Conservation (phyloP, 306 rosid genomes). For the Quercus gilva region DNA sequence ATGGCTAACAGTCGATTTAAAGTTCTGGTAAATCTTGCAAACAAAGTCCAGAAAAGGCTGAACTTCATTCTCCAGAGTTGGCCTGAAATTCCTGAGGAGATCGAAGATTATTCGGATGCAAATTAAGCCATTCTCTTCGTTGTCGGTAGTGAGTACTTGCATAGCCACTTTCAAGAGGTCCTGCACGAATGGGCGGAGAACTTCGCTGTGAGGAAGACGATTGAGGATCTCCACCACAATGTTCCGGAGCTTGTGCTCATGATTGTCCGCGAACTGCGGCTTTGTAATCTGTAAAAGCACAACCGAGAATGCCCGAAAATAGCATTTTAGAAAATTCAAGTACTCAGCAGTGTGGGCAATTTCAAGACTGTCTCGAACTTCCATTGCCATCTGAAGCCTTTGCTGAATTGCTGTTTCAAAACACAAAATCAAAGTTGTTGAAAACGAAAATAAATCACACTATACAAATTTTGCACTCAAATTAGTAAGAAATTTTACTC, state of each 20-base stretch:
- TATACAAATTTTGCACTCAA: neutral
- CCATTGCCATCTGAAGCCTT: constrained; percentile 95
- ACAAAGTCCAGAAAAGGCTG: constrained; percentile 96
- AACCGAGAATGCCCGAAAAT: constrained; percentile 73
- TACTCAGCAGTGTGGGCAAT: constrained; percentile 97
- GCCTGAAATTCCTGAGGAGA: constrained; percentile 92
- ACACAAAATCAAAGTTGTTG: neutral
- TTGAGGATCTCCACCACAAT: constrained; percentile 91
- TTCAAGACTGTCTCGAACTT: constrained; percentile 96
- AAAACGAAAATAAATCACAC: too few relatives aligned
- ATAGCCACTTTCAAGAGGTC: constrained; percentile 93
- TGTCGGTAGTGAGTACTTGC: constrained; percentile 91
- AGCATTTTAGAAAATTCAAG: constrained; percentile 89
- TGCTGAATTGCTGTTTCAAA: constrained; percentile 56
- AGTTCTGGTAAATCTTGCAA: constrained; percentile 88
- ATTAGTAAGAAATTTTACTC: neutral
- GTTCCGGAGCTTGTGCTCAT: constrained; percentile 88
- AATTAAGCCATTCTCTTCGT: constrained; percentile 89
- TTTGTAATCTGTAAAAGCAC: constrained; percentile 74
- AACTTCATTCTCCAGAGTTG: constrained; percentile 81
- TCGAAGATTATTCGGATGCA: constrained; percentile 92
- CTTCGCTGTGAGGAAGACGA: constrained; percentile 97
- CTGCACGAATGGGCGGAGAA: constrained; percentile 95
- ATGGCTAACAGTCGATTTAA: constrained; percentile 75
- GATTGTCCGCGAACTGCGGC: constrained; percentile 81